Evolutionary conservation across 148 eudicot genomes (phyloP).

Genomic region (Chenopodium berlandieri): DNA sequence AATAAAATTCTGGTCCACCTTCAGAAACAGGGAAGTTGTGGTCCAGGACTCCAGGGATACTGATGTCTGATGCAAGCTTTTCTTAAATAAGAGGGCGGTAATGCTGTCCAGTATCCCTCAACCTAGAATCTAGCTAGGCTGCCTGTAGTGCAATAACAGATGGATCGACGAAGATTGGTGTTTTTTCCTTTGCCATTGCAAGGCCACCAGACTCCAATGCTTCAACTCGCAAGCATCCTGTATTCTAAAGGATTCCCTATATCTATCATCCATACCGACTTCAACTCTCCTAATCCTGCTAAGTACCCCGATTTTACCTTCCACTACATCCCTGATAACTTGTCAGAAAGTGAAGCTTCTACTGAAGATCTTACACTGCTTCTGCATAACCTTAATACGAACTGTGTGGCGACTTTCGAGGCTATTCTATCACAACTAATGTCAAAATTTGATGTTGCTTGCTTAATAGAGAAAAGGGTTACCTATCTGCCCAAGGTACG

Average conservation of each 20-base stretch:
- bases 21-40: conserved; percentile 5
- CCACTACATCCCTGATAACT: conserved; percentile 38
- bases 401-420: conserved; percentile 32
- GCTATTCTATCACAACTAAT: conserved; percentile 31
- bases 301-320: conserved; percentile 49
- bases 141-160: conserved; percentile 17
- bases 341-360: conserved; percentile 28
- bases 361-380: conserved; percentile 23
- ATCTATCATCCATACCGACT: conserved; percentile 45
- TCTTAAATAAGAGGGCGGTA: background rate
- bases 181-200: conserved; percentile 51
- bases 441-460: conserved; percentile 29
- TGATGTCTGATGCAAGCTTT: conserved; percentile 10
- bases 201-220: conserved; percentile 63
- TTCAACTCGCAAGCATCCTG: conserved; percentile 54
- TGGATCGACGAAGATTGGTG: conserved; percentile 22
- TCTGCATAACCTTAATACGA: conserved; percentile 28
- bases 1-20: conserved; percentile 11
- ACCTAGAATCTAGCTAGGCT: background rate
- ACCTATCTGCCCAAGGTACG: conserved; percentile 45
- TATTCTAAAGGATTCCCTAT: conserved; percentile 50
- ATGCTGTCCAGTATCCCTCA: background rate
- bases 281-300: conserved; percentile 42
- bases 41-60: conserved; percentile 8
- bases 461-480: conserved; percentile 55